These are phyloP conservation scores for Austropuccinia psidii DNA, from an alignment of 1,284 basidiomycete genomes.

Conservation along the genomic window DNA sequence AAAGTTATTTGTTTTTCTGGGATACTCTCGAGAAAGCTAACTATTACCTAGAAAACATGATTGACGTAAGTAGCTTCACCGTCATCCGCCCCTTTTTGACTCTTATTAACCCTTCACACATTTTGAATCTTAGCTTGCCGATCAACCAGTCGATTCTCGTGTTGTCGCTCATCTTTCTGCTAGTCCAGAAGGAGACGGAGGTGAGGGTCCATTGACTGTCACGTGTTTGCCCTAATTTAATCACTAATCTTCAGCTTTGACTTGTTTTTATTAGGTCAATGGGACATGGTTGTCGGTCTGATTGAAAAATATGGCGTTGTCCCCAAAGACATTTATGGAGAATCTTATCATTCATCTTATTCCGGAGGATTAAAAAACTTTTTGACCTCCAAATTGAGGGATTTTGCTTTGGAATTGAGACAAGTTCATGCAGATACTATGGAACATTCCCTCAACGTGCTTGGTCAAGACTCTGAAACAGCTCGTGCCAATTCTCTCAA, in stretches of 20 bases:
- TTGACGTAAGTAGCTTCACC: constrained; percentile 51
- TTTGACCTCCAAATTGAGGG: constrained; percentile 80
- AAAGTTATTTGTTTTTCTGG: constrained; percentile 86
- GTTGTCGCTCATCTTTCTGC: constrained; percentile 66
- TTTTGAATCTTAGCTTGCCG: constrained; percentile 53
- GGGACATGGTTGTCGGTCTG: constrained; percentile 83
- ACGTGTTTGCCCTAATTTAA: constrained; percentile 2
- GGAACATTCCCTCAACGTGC: constrained; percentile 41
- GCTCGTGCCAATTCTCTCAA: neutral
- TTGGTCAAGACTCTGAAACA: neutral
- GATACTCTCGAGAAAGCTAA: constrained; percentile 93
- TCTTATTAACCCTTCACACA: neutral
- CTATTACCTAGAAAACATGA: constrained; percentile 81
- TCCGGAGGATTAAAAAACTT: constrained; percentile 67
- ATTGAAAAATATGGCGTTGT: constrained; percentile 75
- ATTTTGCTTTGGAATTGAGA: constrained; percentile 71
- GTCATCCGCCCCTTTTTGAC: neutral
- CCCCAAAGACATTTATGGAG: constrained; percentile 66
- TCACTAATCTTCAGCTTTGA: too few relatives aligned
- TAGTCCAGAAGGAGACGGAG: constrained; percentile 80
- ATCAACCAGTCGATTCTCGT: constrained; percentile 72
- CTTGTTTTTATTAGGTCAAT: constrained; percentile 39
- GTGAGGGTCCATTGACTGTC: constrained; percentile 53
- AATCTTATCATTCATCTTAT: constrained; percentile 71
- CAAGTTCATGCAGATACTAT: constrained; percentile 55